Evolutionary conservation across 495 filamentous ascomycete genomes (phyloP), one percentile per base, ranked within the genome.

Genomic region (Hypoxylon crocopeplum): DNA sequence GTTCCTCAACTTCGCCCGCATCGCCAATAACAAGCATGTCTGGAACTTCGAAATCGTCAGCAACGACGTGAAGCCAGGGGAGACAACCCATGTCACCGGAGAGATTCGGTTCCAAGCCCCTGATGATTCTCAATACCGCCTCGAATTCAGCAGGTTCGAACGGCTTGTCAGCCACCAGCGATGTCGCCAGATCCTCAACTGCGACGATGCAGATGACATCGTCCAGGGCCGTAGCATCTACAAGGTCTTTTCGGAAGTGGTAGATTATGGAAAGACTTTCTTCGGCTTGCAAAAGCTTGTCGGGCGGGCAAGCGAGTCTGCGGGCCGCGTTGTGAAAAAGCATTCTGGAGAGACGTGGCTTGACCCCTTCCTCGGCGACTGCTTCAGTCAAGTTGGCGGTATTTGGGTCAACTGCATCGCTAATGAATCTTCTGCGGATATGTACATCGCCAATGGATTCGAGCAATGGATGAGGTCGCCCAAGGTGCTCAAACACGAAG

Each of bases 331-430:
- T 5, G 39, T 71, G 0, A 76, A 71, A 53, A 61, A 60, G 7
- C 66, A 76, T 29, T 42, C 50, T 3, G 62, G 64, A 0, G 63
- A 7, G 59, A 75, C 27, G 66, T 75, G 0, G 50, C 47, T 36
- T 16, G 55, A 60, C 40, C 27, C 52, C 41, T 48, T 21, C 1
- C 59, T 69, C 34, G 30, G 58, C 42, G 62, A 59, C 22, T 42
- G 38, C 6, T 82, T 84, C 48, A 69, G 74, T 45, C 80, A 84
- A 42, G 73, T 82, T 1, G 79, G 57, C n/a, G 77, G 79, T 0
- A 72, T 84, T 10, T 82, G 65, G 67, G 74, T 81, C 7, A 84
- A 81, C 48, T 75, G 71, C 45, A 80, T 83, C 75, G 78, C 76
- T 0, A 70, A 79, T 17, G 20, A 59, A 5, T 10, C 59, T 0